Conservation (phyloP, 257 asterid species). For the Plantago major region DNA sequence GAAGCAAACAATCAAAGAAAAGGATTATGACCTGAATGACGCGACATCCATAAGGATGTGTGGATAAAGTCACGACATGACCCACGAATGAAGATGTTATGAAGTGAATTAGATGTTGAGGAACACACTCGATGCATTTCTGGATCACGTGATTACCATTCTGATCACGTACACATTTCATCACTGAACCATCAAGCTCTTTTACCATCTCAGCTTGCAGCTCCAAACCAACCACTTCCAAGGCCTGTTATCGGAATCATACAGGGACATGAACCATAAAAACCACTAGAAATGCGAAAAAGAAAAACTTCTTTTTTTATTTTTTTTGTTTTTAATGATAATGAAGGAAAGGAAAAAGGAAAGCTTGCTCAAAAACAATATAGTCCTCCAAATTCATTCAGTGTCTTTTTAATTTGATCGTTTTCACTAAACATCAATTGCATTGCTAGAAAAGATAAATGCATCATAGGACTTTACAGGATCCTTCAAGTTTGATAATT, state of each 20-base stretch:
- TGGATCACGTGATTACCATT: conserved; percentile 93
- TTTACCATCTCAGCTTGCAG: conserved; percentile 62
- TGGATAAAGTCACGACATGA: conserved; percentile 67
- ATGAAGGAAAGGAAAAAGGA: too few relatives aligned
- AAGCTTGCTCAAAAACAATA: too few relatives aligned
- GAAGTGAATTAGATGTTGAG: conserved; percentile 60
- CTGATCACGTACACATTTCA: conserved; percentile 86
- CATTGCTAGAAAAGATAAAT: too few relatives aligned
- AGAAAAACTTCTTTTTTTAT: too few relatives aligned
- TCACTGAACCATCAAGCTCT: conserved; percentile 79
- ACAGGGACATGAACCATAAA: too few relatives aligned
- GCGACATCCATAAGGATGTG: conserved; percentile 91
- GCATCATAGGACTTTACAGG: too few relatives aligned
- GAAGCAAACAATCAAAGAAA: conserved; percentile 3
- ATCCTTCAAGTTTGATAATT: too few relatives aligned
- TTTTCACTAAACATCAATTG: too few relatives aligned
- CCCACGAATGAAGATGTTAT: conserved; percentile 68
- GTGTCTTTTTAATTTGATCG: too few relatives aligned
- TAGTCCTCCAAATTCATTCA: too few relatives aligned
- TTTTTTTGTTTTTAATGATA: too few relatives aligned
- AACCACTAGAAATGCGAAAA: too few relatives aligned
- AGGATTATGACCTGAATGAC: conserved; percentile 74
- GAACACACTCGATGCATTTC: conserved; percentile 79
- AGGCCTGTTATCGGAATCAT: conserved; percentile 46
- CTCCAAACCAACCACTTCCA: conserved; percentile 79